Conservation (phyloP, 805 yeast species). For the Saccharomycopsis fermentans region DNA sequence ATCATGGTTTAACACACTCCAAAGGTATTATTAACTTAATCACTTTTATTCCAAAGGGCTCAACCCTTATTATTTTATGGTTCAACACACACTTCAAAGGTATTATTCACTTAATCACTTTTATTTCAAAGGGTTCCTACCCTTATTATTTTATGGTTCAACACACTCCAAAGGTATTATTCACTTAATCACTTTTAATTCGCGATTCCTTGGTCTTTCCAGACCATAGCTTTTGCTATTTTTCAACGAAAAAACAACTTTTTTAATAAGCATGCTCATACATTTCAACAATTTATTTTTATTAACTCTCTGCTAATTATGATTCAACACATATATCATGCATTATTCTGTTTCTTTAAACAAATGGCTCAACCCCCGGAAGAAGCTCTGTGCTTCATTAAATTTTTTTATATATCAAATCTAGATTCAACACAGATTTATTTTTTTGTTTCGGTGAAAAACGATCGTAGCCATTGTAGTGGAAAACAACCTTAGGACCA, state of each 20-base stretch:
- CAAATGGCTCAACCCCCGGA: not conserved
- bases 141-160: too few relatives aligned
- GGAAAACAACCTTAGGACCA: too few relatives aligned
- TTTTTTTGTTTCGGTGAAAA: too few relatives aligned
- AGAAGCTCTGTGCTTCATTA: not conserved
- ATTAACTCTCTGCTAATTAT: too few relatives aligned
- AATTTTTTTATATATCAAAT: not conserved
- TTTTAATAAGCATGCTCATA: not conserved
- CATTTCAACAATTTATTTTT: not conserved
- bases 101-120: not conserved
- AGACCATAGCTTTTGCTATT: too few relatives aligned
- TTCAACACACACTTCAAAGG: not conserved
- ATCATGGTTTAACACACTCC: not conserved
- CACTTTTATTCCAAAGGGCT: not conserved
- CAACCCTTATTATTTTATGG: not conserved
- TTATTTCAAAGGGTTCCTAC: not conserved
- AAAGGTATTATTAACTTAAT: not conserved
- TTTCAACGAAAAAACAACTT: too few relatives aligned
- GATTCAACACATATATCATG: not conserved
- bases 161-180: too few relatives aligned
- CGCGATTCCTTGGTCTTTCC: too few relatives aligned
- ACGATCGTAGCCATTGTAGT: too few relatives aligned
- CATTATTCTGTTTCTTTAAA: not conserved
- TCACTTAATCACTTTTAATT: too few relatives aligned
- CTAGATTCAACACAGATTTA: slow-evolving; percentile 1